Evolutionary conservation across 495 filamentous ascomycete species (phyloP).

Genomic region (Aspergillus diversus): DNA sequence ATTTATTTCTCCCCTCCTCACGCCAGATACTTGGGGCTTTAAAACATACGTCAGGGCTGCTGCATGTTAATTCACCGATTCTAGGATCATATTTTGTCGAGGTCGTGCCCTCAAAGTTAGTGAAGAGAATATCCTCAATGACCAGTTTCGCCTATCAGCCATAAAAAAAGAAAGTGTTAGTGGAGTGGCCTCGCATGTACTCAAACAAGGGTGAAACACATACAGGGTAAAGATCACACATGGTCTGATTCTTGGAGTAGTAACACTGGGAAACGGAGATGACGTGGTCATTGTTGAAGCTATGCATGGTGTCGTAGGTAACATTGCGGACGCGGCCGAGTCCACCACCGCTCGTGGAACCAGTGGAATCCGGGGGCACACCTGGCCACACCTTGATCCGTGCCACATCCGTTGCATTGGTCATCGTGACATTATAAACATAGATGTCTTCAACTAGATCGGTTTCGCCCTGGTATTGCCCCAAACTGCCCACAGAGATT

Average conservation of each 20-base stretch:
- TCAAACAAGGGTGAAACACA: not conserved
- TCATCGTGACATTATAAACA: slow-evolving; percentile 21
- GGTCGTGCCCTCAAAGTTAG: slow-evolving; percentile 14
- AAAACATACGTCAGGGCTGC: slow-evolving; percentile 14
- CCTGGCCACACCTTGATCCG: slow-evolving; percentile 22
- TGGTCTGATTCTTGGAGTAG: slow-evolving; percentile 14
- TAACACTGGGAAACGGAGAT: slow-evolving; percentile 12
- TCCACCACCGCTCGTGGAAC: slow-evolving; percentile 5
- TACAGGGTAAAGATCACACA: slow-evolving; percentile 16
- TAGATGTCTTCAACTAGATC: slow-evolving; percentile 15
- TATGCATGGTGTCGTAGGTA: slow-evolving; percentile 17
- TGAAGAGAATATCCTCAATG: slow-evolving; percentile 16
- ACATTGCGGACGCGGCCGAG: slow-evolving; percentile 15
- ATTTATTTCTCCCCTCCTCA: not conserved
- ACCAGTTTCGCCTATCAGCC: not conserved
- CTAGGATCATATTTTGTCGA: slow-evolving; percentile 14
- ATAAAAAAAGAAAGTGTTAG: not conserved
- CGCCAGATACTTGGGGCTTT: not conserved
- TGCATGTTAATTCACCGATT: slow-evolving; percentile 13
- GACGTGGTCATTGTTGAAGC: slow-evolving; percentile 14
- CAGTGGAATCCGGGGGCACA: not conserved
- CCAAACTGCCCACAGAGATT: slow-evolving; percentile 18
- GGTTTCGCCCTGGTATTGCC: slow-evolving; percentile 10
- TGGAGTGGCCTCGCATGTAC: not conserved
- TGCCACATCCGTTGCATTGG: slow-evolving; percentile 7